Evolutionary conservation across 176 grass and related monocot genomes (phyloP).

Genomic region (Eremochloa ophiuroides): DNA sequence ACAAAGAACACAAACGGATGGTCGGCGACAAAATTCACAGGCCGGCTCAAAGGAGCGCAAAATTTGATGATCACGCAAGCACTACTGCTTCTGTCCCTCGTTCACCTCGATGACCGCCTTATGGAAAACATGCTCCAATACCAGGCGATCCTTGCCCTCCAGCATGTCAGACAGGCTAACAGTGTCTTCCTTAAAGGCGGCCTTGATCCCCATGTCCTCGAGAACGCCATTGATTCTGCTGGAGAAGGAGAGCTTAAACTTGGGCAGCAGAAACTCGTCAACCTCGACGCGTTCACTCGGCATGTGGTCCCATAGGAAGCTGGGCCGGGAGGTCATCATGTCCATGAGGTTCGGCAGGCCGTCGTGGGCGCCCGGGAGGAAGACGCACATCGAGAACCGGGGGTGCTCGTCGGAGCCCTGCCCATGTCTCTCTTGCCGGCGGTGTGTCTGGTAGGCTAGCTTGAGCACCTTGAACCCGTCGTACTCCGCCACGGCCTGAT

Average conservation of each 20-base stretch:
- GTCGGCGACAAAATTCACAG: neutral
- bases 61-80: neutral
- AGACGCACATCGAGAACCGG: conserved; percentile 3
- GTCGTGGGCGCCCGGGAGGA: neutral
- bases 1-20: neutral
- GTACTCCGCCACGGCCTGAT: neutral
- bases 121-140: neutral
- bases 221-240: conserved; percentile 11
- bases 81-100: conserved; percentile 20
- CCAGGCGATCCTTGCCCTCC: neutral
- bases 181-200: neutral
- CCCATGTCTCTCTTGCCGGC: fast-evolving
- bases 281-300: neutral
- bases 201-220: neutral
- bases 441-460: neutral
- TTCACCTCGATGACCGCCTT: conserved; percentile 21
- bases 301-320: neutral
- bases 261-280: conserved; percentile 5
- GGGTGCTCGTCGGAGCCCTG: neutral
- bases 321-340: neutral
- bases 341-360: conserved; percentile 3
- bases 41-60: too few relatives aligned
- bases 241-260: conserved; percentile 21
- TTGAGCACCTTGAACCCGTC: conserved; percentile 6
- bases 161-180: neutral